These are phyloP conservation scores for Tricholoma flavovirens DNA, from an alignment of 768 basidiomycete genomes.

Conservation along the genomic window DNA sequence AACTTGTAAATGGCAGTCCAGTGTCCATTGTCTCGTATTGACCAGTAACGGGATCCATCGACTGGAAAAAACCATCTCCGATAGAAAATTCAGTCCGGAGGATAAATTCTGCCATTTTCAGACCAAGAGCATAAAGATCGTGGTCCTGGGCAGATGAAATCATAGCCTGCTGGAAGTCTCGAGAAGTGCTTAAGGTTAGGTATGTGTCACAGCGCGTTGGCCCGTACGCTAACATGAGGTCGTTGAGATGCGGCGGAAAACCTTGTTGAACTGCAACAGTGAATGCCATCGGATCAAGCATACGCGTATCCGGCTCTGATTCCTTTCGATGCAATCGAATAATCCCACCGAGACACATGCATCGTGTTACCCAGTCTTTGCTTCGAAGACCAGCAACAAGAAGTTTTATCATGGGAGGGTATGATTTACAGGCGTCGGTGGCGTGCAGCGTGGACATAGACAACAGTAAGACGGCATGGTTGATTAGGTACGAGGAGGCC, in stretches of 20 bases:
- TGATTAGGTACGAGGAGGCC: slow-evolving; percentile 36
- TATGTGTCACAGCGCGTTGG: slow-evolving; percentile 39
- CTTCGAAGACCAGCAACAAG: slow-evolving; percentile 53
- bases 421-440: slow-evolving; percentile 36
- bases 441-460: slow-evolving; percentile 39
- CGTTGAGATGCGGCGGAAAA: slow-evolving; percentile 40
- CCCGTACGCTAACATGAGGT: slow-evolving; percentile 47
- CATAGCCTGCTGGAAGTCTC: slow-evolving; percentile 50
- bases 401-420: slow-evolving; percentile 40
- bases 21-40: slow-evolving; percentile 33
- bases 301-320: slow-evolving; percentile 38
- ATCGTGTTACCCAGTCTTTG: slow-evolving; percentile 47
- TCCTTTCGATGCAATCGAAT: slow-evolving; percentile 42
- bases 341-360: slow-evolving; percentile 46
- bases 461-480: slow-evolving; percentile 48
- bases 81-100: slow-evolving; percentile 57
- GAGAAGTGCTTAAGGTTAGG: slow-evolving; percentile 33
- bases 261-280: slow-evolving; percentile 35
- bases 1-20: slow-evolving; percentile 57
- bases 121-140: slow-evolving; percentile 47
- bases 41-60: slow-evolving; percentile 37
- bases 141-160: slow-evolving; percentile 39
- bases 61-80: slow-evolving; percentile 49
- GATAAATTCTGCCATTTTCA: slow-evolving; percentile 44
- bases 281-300: slow-evolving; percentile 45